Conservation (phyloP, 331 rosid genomes). For the Cydonia oblonga region DNA sequence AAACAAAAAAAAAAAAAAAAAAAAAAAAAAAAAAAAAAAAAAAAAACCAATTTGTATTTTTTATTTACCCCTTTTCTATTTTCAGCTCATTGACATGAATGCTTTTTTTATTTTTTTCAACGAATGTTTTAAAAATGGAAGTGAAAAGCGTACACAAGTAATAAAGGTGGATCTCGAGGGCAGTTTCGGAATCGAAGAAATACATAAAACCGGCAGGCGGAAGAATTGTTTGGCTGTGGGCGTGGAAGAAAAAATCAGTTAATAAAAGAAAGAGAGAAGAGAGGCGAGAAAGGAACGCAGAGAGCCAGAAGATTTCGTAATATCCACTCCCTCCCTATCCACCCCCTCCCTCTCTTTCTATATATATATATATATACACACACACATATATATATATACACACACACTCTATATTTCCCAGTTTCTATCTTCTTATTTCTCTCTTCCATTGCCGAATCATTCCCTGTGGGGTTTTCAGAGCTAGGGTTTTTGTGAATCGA, state of each 20-base stretch:
- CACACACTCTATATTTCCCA: neutral
- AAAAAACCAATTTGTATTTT: too few relatives aligned
- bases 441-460: neutral
- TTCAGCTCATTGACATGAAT: too few relatives aligned
- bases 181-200: neutral
- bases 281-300: neutral
- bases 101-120: too few relatives aligned
- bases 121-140: neutral
- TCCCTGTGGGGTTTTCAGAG: neutral
- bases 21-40: too few relatives aligned
- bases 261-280: neutral
- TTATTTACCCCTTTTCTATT: too few relatives aligned
- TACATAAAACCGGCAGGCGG: neutral
- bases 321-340: constrained; percentile 52
- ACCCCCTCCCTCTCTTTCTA: neutral
- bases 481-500: neutral
- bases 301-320: constrained; percentile 9
- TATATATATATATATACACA: neutral
- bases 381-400: neutral
- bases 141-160: neutral
- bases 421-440: neutral
- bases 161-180: neutral
- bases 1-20: too few relatives aligned
- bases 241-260: neutral
- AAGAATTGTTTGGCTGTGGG: neutral